These are phyloP conservation scores for Pseudocercospora fuligena DNA, from an alignment of 2,329 filamentous ascomycete species.

Conservation along the genomic window DNA sequence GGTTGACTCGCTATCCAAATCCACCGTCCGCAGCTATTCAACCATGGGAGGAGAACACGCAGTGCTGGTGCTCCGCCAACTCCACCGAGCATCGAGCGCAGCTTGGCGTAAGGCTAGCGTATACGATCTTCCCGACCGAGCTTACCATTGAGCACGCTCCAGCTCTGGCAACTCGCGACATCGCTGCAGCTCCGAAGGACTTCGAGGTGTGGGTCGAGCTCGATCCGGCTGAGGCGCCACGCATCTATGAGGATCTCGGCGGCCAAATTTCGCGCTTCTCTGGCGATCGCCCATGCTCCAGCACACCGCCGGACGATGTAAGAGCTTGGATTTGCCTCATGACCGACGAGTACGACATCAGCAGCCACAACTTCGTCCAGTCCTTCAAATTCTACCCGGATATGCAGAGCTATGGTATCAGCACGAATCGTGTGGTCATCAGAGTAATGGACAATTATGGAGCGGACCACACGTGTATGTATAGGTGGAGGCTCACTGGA, in stretches of 20 bases:
- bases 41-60: conserved; percentile 76
- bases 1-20: conserved; percentile 11
- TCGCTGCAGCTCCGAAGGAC: conserved; percentile 47
- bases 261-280: conserved; percentile 23
- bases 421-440: conserved; percentile 45
- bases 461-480: conserved; percentile 51
- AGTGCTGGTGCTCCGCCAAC: conserved; percentile 80
- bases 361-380: conserved; percentile 48
- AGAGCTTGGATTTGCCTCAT: conserved; percentile 47
- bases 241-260: conserved; percentile 25
- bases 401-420: conserved; percentile 31
- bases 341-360: conserved; percentile 48
- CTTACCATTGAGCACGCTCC: conserved; percentile 55
- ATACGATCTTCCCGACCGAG: conserved; percentile 44
- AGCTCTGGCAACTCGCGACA: conserved; percentile 45
- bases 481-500: conserved; percentile 52
- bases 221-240: conserved; percentile 23
- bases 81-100: conserved; percentile 59
- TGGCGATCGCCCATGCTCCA: conserved; percentile 17
- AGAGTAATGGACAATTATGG: conserved; percentile 52
- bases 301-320: conserved; percentile 26
- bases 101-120: conserved; percentile 61
- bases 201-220: conserved; percentile 53
- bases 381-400: conserved; percentile 44
- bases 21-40: conserved; percentile 59